A percentile compares a stretch with the other conserved stretches of the same genome.
Conservation (phyloP, 139 green algal genomes). For the Nannochloris sp. region DNA sequence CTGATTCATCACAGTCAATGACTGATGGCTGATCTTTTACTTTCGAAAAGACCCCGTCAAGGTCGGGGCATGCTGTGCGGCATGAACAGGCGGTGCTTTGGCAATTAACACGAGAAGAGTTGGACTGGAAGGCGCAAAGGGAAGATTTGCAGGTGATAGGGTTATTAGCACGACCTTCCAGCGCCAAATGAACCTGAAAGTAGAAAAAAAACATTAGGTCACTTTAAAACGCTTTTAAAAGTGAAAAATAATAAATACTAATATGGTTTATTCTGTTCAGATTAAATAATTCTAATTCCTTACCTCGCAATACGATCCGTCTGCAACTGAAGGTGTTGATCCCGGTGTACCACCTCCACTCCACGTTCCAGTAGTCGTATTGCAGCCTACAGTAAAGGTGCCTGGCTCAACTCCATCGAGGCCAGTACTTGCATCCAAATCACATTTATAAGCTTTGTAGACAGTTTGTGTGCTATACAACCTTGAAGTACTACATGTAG, state of each 20-base stretch:
- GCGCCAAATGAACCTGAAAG: slow-evolving; percentile 29
- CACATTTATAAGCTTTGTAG: slow-evolving; percentile 40
- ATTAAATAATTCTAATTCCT: no score
- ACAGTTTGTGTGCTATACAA: slow-evolving; percentile 25
- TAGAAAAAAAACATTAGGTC: neutral
- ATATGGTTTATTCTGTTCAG: no score
- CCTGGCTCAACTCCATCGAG: slow-evolving; percentile 10
- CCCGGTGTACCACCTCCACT: neutral
- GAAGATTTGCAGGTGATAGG: slow-evolving; percentile 26
- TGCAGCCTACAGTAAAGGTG: slow-evolving; percentile 38
- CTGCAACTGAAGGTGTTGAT: neutral
- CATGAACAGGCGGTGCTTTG: slow-evolving; percentile 29
- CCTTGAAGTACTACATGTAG: slow-evolving; percentile 29
- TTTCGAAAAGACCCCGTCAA: slow-evolving; percentile 16
- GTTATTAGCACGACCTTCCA: slow-evolving; percentile 12
- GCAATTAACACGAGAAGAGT: slow-evolving; percentile 23
- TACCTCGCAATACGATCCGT: slow-evolving; percentile 3
- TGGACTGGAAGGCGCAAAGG: slow-evolving; percentile 33
- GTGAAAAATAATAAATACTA: no score
- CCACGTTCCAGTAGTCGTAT: slow-evolving; percentile 27
- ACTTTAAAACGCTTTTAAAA: neutral
- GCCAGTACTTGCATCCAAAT: slow-evolving; percentile 17
- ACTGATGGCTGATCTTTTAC: slow-evolving; percentile 13
- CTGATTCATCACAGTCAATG: slow-evolving; percentile 14
- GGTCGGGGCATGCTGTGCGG: slow-evolving; percentile 13